A percentile compares a stretch with the other conserved stretches of the same genome.
Conservation (phyloP, 192 early-diverging fungal genomes). For the Entomortierella lignicola region DNA sequence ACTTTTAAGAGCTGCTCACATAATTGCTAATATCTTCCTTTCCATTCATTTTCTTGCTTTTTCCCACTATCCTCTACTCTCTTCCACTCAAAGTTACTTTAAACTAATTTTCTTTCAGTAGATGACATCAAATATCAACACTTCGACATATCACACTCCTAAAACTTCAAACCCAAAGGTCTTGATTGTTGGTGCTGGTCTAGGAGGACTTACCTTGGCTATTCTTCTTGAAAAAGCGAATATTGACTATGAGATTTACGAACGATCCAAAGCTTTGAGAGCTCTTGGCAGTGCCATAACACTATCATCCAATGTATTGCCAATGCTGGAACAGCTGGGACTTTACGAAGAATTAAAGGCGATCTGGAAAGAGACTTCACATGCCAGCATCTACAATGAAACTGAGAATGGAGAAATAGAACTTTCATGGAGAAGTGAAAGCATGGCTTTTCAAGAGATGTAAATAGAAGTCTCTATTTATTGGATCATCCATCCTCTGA, state of each 20-base stretch:
- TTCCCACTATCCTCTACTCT: too few species aligned
- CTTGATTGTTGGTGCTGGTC: conserved; percentile 12
- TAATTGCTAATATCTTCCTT: too few species aligned
- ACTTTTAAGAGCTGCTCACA: too few species aligned
- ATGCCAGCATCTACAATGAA: too few species aligned
- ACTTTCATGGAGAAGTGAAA: background rate
- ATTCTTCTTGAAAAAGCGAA: background rate
- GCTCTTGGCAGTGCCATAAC: conserved; percentile 15
- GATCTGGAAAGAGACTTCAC: background rate
- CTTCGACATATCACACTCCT: too few species aligned
- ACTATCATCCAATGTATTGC: background rate
- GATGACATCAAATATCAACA: too few species aligned
- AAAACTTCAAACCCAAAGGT: too few species aligned
- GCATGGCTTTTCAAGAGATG: background rate
- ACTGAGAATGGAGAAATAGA: too few species aligned
- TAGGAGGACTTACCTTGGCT: background rate
- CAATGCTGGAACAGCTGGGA: background rate
- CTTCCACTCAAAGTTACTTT: too few species aligned
- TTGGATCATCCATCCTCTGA: too few species aligned
- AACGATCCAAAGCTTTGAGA: conserved; percentile 4
- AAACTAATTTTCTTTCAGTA: too few species aligned
- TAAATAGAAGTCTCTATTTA: background rate
- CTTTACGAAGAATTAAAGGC: background rate
- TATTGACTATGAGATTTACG: conserved; percentile 12
- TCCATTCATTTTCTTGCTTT: too few species aligned